phyloP scores from a whole-genome alignment of 78 protist species.

The Dictyostelium intermedium region DNA sequence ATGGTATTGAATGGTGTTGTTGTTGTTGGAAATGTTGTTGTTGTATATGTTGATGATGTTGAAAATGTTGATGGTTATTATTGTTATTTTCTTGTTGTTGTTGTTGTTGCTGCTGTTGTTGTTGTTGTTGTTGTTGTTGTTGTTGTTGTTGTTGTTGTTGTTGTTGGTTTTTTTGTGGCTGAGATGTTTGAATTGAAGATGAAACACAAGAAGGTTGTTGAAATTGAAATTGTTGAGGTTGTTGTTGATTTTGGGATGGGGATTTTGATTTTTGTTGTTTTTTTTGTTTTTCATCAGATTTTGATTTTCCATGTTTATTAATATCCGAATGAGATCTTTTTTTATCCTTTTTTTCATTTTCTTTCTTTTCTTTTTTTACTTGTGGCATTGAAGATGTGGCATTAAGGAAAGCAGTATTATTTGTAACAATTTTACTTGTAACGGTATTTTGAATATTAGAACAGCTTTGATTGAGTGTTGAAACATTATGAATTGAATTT shows the following conservation, averaged over 20 bases:
- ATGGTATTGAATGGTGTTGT: not conserved
- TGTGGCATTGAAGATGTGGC: not conserved
- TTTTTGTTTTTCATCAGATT: not conserved
- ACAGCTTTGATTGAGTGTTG: not conserved
- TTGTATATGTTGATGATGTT: not conserved
- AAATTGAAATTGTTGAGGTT: not conserved
- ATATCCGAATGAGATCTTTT: not conserved
- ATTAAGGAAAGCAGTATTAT: not conserved
- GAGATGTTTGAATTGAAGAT: no score
- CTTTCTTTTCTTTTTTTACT: not conserved
- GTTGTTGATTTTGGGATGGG: not conserved
- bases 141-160: not conserved
- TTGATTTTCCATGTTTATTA: no score
- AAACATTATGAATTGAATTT: no score
- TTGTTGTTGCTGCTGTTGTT: not conserved
- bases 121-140: not conserved
- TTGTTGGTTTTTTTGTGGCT: not conserved
- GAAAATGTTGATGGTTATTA: not conserved
- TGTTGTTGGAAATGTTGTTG: not conserved
- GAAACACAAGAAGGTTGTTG: no score
- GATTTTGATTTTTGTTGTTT: not conserved
- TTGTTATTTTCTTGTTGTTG: no score
- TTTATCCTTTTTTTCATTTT: not conserved
- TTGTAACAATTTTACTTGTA: not conserved
- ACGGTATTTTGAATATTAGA: not conserved